Evolutionary conservation across 164 flowering plant species (phyloP).

Genomic region (Tetrastigma voinierianum): DNA sequence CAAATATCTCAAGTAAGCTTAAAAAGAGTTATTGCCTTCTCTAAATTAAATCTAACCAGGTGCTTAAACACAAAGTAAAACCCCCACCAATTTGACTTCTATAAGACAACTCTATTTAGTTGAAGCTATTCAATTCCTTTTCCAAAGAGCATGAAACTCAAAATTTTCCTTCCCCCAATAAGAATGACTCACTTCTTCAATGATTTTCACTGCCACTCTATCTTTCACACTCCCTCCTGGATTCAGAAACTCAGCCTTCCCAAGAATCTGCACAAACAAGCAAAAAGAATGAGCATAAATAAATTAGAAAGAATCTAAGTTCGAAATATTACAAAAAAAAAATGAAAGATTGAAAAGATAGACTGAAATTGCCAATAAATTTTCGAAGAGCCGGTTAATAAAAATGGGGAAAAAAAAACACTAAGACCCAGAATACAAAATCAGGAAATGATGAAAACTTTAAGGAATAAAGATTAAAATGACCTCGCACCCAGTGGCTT

Average conservation of each 20-base stretch:
- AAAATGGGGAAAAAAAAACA: neutral
- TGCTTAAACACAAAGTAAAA: no score
- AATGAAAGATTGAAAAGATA: neutral
- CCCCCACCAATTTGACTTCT: no score
- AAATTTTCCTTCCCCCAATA: neutral
- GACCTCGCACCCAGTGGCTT: constrained; percentile 92
- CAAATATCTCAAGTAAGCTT: no score
- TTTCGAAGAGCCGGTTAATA: neutral
- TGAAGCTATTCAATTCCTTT: no score
- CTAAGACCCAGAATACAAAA: constrained; percentile 7
- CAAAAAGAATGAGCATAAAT: constrained; percentile 1
- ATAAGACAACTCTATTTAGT: no score
- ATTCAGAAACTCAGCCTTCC: constrained; percentile 90
- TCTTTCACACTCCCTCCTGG: constrained; percentile 99
- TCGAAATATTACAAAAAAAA: neutral
- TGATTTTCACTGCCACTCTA: constrained; percentile 87
- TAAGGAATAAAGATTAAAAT: neutral
- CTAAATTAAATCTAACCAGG: no score
- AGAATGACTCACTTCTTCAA: constrained; percentile 61
- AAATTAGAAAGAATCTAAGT: neutral
- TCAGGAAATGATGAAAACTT: neutral
- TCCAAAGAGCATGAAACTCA: no score
- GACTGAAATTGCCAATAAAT: neutral
- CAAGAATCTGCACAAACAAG: constrained; percentile 63
- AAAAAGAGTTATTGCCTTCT: no score